Evolutionary conservation across 1,284 basidiomycete genomes (phyloP).

Genomic region (Leccinum ponderosum): DNA sequence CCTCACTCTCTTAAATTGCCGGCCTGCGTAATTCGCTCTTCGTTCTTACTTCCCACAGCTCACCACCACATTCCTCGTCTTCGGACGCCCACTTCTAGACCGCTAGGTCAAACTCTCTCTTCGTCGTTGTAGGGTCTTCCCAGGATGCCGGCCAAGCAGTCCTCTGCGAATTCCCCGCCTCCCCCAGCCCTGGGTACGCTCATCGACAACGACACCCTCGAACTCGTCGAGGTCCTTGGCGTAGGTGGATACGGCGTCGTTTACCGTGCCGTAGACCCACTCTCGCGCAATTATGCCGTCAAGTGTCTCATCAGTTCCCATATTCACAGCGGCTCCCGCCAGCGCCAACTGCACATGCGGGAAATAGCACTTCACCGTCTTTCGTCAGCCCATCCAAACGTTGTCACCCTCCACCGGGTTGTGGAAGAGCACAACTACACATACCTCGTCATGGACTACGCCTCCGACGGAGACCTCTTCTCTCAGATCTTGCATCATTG

Average conservation of each 20-base stretch:
- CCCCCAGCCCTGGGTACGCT: conserved; percentile 73
- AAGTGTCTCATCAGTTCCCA: conserved; percentile 80
- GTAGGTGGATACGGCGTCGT: conserved; percentile 96
- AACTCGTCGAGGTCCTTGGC: conserved; percentile 90
- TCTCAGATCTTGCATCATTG: conserved; percentile 78
- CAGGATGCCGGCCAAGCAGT: conserved; percentile 47
- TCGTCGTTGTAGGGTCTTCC: conserved; percentile 18
- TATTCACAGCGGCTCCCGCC: conserved; percentile 52
- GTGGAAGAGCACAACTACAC: conserved; percentile 74
- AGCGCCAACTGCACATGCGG: conserved; percentile 74
- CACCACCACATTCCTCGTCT: conserved; percentile 22
- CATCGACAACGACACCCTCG: conserved; percentile 81
- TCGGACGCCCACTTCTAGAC: conserved; percentile 26
- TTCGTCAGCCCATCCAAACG: conserved; percentile 83
- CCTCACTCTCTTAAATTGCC: conserved; percentile 50
- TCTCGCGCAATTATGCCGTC: conserved; percentile 77
- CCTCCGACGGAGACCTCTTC: conserved; percentile 89
- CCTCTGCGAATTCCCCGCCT: conserved; percentile 46
- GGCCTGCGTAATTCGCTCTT: conserved; percentile 30
- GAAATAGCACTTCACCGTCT: conserved; percentile 87
- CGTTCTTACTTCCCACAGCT: conserved; percentile 29
- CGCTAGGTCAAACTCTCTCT: conserved; percentile 23
- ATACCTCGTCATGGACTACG: conserved; percentile 78
- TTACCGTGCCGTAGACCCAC: conserved; percentile 78
- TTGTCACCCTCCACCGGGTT: conserved; percentile 89